Evolutionary conservation across 1,284 basidiomycete genomes (phyloP), one percentile per base, ranked within the genome.

Genomic region (Peniophora sp.): DNA sequence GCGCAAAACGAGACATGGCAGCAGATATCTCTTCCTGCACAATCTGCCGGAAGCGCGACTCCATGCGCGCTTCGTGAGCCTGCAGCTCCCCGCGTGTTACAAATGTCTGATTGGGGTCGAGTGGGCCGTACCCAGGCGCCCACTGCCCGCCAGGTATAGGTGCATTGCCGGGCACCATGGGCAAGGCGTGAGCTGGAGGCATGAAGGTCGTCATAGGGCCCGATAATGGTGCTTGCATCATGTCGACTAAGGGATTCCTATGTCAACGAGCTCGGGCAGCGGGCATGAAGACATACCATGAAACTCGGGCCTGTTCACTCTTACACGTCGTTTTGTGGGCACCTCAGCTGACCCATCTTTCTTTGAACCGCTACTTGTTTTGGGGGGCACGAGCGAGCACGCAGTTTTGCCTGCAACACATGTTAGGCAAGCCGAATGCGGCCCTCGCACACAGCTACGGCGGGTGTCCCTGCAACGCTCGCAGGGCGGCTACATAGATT

Each of bases 331-430:
- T 32, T 32, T 32, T 32, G 27, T 32, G 27, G 27, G 27, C 27
- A 32, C 27, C 27, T 32, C 27, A 12, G 27, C 5, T 6, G 27
- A 32, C 5, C 27, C 27, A 12, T 32, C 27, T 12, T 32, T 32
- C 27, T 32, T 32, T 32, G 27, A 6, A 32, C 19, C 19, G n/a
- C n/a, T 45, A 22, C 23, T 45, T 10, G 44, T 23, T 24, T 45
- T 45, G 9, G 44, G 44, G 9, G 44, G 44, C 6, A 45, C 44
- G 44, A 45, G 44, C 5, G 44, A 45, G 20, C 44, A 45, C 9
- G 44, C 44, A 3, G 44, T 45, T n/a, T 45, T 45, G 17, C 44
- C 44, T 24, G 44, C 44, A 20, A 45, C 44, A 24, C 44, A 45
- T 3, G 44, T 45, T 10, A 45, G 44, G 23, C 44, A 45, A 20